A percentile compares a stretch with the other conserved stretches of the same genome.
Evolutionary conservation across 2,329 filamentous ascomycete species (phyloP).

Genomic region (Claviceps pazoutovae): DNA sequence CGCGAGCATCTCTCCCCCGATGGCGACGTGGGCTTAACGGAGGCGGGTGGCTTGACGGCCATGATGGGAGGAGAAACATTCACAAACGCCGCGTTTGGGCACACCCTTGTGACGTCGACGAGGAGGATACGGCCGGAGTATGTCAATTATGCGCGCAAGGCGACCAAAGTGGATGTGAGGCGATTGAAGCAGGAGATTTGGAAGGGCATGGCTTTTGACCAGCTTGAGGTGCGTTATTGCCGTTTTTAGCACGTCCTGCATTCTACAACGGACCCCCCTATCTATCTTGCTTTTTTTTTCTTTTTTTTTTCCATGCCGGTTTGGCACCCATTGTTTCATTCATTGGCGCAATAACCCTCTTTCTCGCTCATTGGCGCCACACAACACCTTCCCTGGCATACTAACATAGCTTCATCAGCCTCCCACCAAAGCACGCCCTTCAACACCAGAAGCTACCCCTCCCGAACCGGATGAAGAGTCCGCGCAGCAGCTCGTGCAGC

Average conservation of each 20-base stretch:
- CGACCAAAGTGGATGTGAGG: conserved; percentile 58
- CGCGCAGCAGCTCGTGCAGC: conserved; percentile 6
- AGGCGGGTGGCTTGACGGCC: conserved; percentile 34
- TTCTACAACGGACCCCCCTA: too few species aligned
- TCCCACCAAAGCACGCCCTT: not conserved
- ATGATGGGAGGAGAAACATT: conserved; percentile 37
- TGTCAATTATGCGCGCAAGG: conserved; percentile 55
- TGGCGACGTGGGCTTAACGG: conserved; percentile 31
- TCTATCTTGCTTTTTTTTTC: not conserved
- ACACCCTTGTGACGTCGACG: conserved; percentile 51
- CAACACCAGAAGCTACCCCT: conserved; percentile 9
- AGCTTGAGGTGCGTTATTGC: conserved; percentile 31
- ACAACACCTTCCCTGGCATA: not conserved
- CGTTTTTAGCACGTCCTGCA: not conserved
- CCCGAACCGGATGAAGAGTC: conserved; percentile 18
- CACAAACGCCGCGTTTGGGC: conserved; percentile 43
- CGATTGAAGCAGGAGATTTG: conserved; percentile 57
- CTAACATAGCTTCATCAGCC: not conserved
- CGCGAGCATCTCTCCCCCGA: conserved; percentile 65
- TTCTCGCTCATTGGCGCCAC: not conserved
- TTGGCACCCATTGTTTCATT: not conserved
- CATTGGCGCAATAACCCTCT: not conserved
- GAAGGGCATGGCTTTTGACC: conserved; percentile 49
- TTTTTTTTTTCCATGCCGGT: not conserved
- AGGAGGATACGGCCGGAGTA: conserved; percentile 52